Conservation (phyloP, 2,329 filamentous ascomycete species). For the Aspergillus flavus region DNA sequence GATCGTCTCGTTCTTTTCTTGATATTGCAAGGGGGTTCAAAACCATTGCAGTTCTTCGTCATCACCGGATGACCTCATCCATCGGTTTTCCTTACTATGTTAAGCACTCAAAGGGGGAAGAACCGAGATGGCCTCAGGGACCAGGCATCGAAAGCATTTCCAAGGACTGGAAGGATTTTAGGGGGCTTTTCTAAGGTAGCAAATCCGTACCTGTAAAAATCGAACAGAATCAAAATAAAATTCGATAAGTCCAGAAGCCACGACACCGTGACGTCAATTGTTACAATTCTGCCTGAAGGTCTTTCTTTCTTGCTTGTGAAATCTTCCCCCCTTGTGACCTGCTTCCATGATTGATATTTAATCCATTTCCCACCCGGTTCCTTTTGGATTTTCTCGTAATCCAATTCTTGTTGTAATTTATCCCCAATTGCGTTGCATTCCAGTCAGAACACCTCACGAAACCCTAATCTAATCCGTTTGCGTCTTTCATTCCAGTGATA, state of each 20-base stretch:
- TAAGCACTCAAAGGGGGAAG: neutral
- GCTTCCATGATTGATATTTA: neutral
- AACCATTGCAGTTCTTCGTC: no score
- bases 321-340: no score
- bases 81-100: neutral
- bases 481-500: slow-evolving; percentile 25
- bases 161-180: no score
- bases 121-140: neutral
- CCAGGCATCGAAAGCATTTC: neutral
- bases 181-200: neutral
- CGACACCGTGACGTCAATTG: slow-evolving; percentile 13
- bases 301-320: no score
- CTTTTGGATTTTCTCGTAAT: neutral
- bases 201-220: neutral
- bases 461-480: slow-evolving; percentile 6
- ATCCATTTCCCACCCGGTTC: neutral
- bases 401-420: neutral
- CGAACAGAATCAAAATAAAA: neutral
- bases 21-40: no score
- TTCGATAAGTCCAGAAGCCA: neutral
- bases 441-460: slow-evolving; percentile 3
- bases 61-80: neutral
- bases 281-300: neutral
- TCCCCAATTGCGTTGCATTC: neutral
- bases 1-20: neutral